phyloP scores from a whole-genome alignment of 1,284 basidiomycete species.

The Naganishia albida region DNA sequence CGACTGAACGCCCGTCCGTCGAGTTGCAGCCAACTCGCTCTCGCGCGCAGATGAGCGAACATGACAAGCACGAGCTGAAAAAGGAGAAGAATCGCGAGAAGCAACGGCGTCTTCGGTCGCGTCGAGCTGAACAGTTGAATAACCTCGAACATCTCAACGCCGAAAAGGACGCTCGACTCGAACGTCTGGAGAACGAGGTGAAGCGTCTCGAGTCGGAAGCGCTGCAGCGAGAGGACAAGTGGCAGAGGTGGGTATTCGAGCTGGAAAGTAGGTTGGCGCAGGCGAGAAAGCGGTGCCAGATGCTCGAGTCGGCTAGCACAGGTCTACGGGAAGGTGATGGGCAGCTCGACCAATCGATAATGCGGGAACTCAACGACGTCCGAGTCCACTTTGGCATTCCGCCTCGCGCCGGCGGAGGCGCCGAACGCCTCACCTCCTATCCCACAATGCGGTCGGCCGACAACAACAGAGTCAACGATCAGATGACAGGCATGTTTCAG shows the following conservation, averaged over 20 bases:
- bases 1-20: slow-evolving; percentile 9
- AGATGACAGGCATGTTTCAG: slow-evolving; percentile 8
- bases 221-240: slow-evolving; percentile 2
- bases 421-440: not conserved
- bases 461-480: slow-evolving; percentile 1
- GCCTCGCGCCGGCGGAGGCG: not conserved
- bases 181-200: slow-evolving; percentile 17
- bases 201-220: slow-evolving; percentile 20
- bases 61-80: slow-evolving; percentile 31
- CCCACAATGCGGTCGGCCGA: not conserved
- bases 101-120: slow-evolving; percentile 29
- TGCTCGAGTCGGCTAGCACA: slow-evolving; percentile 4
- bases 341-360: slow-evolving; percentile 9
- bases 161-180: slow-evolving; percentile 17
- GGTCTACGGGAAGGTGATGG: not conserved
- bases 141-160: slow-evolving; percentile 20
- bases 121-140: slow-evolving; percentile 21
- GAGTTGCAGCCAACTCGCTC: not conserved
- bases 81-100: slow-evolving; percentile 33
- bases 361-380: slow-evolving; percentile 11
- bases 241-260: slow-evolving; percentile 19
- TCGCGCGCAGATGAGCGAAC: slow-evolving; percentile 13
- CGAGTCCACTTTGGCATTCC: slow-evolving; percentile 13
- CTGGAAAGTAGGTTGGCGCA: slow-evolving; percentile 20
- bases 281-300: not conserved